phyloP scores from a whole-genome alignment of 2,329 filamentous ascomycete genomes.

The Hypoxylon sp. region DNA sequence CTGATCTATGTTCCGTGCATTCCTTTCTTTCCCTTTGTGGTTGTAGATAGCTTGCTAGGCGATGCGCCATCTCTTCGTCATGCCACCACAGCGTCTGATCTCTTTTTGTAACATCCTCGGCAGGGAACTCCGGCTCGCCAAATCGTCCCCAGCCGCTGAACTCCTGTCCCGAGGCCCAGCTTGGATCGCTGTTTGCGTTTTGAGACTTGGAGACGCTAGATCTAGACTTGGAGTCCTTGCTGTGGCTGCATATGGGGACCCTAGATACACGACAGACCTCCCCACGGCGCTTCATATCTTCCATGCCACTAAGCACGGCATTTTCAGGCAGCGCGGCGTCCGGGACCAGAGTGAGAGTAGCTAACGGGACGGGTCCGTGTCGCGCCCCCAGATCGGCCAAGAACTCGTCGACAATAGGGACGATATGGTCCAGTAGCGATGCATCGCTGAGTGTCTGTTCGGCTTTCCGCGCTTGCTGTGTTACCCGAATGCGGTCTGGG shows the following conservation, averaged over 20 bases:
- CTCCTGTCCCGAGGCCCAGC: slow-evolving; percentile 43
- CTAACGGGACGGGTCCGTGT: slow-evolving; percentile 51
- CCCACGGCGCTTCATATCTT: slow-evolving; percentile 48
- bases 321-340: slow-evolving; percentile 54
- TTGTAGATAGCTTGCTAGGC: slow-evolving; percentile 60
- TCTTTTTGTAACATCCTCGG: slow-evolving; percentile 8
- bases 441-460: slow-evolving; percentile 56
- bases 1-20: slow-evolving; percentile 20
- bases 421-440: slow-evolving; percentile 55
- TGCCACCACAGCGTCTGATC: slow-evolving; percentile 58
- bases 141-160: slow-evolving; percentile 64
- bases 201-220: neutral
- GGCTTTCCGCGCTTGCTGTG: slow-evolving; percentile 51
- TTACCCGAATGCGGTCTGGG: slow-evolving; percentile 54
- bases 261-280: slow-evolving; percentile 46
- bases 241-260: slow-evolving; percentile 25
- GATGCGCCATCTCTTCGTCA: slow-evolving; percentile 60
- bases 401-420: slow-evolving; percentile 59
- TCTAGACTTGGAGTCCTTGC: slow-evolving; percentile 24
- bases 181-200: slow-evolving; percentile 19
- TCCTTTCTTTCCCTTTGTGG: slow-evolving; percentile 48
- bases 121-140: slow-evolving; percentile 45
- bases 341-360: slow-evolving; percentile 62
- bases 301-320: slow-evolving; percentile 47
- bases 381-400: slow-evolving; percentile 55